Conservation (phyloP, 106 monocot species). For the Allium sativum region DNA sequence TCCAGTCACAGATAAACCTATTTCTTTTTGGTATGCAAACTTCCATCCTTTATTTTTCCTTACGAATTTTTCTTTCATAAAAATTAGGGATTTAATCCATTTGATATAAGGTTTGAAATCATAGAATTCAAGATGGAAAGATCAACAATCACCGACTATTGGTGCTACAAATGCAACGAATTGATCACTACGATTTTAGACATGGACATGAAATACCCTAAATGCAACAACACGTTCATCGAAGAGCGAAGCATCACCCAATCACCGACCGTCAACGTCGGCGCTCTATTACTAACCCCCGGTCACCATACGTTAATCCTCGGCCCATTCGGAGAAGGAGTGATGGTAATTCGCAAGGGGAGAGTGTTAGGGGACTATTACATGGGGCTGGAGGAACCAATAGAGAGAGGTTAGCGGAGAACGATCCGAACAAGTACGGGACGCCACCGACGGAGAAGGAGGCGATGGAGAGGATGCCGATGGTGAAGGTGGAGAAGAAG, state of each 20-base stretch:
- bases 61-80: not conserved
- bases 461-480: slow-evolving; percentile 49
- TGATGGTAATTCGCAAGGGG: not conserved
- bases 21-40: too few relatives aligned
- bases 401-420: slow-evolving; percentile 74
- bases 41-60: too few relatives aligned
- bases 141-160: slow-evolving; percentile 14
- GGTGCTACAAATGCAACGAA: slow-evolving; percentile 35
- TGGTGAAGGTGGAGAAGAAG: slow-evolving; percentile 34
- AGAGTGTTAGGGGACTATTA: slow-evolving; percentile 37
- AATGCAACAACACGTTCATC: slow-evolving; percentile 33
- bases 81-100: too few relatives aligned
- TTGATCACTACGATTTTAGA: slow-evolving; percentile 24
- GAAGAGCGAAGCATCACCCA: slow-evolving; percentile 9
- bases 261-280: not conserved
- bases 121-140: slow-evolving; percentile 10
- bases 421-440: slow-evolving; percentile 53
- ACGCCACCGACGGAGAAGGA: slow-evolving; percentile 65
- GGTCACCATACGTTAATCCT: slow-evolving; percentile 7
- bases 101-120: too few relatives aligned
- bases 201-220: slow-evolving; percentile 36
- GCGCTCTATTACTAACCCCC: slow-evolving; percentile 5
- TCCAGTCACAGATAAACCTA: too few relatives aligned
- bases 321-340: not conserved
- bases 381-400: slow-evolving; percentile 35